A percentile compares a stretch with the other conserved stretches of the same genome.
Evolutionary conservation across 148 eudicot genomes (phyloP).

Genomic region (Rhododendron molle): DNA sequence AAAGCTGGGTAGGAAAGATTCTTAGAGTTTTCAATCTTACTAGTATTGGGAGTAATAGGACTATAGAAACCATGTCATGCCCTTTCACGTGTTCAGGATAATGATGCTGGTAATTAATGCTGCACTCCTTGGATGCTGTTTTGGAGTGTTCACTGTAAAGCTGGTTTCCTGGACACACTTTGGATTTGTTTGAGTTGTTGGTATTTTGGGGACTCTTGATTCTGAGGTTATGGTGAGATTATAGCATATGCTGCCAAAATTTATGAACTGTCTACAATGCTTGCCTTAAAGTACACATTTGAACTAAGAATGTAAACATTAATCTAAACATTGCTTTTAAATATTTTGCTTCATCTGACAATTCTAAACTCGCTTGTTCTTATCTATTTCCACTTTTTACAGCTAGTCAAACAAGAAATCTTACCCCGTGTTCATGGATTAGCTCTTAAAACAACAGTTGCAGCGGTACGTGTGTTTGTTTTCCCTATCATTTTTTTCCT

Average conservation of each 20-base stretch:
- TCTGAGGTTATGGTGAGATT: neutral
- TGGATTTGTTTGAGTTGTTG: neutral
- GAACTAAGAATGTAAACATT: neutral
- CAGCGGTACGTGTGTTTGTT: conserved; percentile 63
- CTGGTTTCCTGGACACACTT: neutral
- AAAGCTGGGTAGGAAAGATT: neutral
- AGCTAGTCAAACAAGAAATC: conserved; percentile 81
- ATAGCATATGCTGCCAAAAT: neutral
- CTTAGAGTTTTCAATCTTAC: neutral
- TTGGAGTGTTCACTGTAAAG: neutral
- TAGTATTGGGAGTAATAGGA: neutral
- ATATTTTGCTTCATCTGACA: neutral
- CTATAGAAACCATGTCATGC: neutral
- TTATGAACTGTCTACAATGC: neutral
- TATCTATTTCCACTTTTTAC: conserved; percentile 21
- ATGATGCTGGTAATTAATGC: neutral
- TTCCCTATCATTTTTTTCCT: neutral
- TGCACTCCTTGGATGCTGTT: neutral
- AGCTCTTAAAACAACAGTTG: conserved; percentile 96
- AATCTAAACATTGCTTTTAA: neutral
- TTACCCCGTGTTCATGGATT: conserved; percentile 87
- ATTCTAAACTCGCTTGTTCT: neutral
- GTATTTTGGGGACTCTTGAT: neutral
- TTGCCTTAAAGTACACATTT: neutral
- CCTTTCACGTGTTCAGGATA: neutral